phyloP scores from a whole-genome alignment of 441 rosid genomes.

The Adansonia gregorii region DNA sequence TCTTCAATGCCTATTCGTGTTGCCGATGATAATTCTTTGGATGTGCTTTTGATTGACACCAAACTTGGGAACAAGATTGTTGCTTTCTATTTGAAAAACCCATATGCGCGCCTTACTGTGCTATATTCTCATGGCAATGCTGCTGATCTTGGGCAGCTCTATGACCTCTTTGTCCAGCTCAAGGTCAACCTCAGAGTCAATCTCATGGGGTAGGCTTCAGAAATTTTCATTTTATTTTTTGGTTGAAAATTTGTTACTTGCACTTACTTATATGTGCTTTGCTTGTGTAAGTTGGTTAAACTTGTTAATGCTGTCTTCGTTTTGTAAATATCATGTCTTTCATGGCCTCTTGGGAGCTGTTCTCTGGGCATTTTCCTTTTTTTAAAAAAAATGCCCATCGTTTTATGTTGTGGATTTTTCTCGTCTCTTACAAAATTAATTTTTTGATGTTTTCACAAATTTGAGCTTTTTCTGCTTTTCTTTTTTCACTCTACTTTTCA shows the following conservation, averaged over 20 bases:
- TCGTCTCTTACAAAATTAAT: neutral
- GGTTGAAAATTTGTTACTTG: neutral
- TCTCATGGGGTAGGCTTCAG: conserved; percentile 71
- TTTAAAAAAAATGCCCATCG: neutral
- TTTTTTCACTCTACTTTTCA: conserved; percentile 6
- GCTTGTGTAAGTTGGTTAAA: neutral
- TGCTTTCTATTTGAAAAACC: conserved; percentile 80
- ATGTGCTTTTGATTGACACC: conserved; percentile 73
- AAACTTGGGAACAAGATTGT: conserved; percentile 84
- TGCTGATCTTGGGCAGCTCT: conserved; percentile 97
- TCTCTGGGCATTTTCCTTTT: neutral
- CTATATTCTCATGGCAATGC: conserved; percentile 99
- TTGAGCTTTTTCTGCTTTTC: neutral
- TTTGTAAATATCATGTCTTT: neutral
- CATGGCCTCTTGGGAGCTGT: neutral
- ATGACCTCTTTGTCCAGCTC: conserved; percentile 95
- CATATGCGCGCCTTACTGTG: conserved; percentile 85
- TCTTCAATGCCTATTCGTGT: conserved; percentile 59
- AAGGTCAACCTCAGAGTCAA: conserved; percentile 93
- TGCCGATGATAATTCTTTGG: conserved; percentile 70
- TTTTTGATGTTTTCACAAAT: neutral
- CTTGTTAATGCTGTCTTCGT: neutral
- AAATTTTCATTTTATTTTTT: neutral
- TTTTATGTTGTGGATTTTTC: neutral
- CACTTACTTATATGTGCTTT: neutral